These are phyloP conservation scores for Termitomyces titanicus DNA, from an alignment of 768 basidiomycete genomes.

Conservation along the genomic window DNA sequence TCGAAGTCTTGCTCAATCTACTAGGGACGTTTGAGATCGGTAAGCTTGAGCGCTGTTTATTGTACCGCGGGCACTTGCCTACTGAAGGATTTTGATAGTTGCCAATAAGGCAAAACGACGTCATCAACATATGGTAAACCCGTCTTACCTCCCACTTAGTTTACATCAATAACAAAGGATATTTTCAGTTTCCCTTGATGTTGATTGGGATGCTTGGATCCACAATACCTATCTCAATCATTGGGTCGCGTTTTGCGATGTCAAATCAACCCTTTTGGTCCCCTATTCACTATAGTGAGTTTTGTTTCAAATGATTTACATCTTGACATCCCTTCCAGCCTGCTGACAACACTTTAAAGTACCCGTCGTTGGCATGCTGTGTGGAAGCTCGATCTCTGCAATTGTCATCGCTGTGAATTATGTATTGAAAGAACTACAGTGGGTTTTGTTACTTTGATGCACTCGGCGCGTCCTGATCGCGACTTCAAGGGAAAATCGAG, in stretches of 20 bases:
- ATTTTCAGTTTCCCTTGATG: slow-evolving; percentile 59
- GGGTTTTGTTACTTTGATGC: slow-evolving; percentile 19
- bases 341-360: slow-evolving; percentile 36
- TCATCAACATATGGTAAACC: slow-evolving; percentile 67
- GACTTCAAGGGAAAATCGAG: slow-evolving; percentile 63
- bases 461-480: not conserved
- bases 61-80: not conserved
- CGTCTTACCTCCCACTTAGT: not conserved
- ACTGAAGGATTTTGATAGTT: slow-evolving; percentile 36
- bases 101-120: slow-evolving; percentile 76
- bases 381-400: slow-evolving; percentile 74
- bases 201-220: slow-evolving; percentile 69
- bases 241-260: slow-evolving; percentile 78
- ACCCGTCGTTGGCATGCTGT: slow-evolving; percentile 83
- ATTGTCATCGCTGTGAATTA: slow-evolving; percentile 68
- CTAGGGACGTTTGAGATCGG: slow-evolving; percentile 79
- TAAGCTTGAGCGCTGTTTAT: slow-evolving; percentile 26
- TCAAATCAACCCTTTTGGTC: slow-evolving; percentile 75
- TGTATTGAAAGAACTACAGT: slow-evolving; percentile 77
- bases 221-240: slow-evolving; percentile 74
- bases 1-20: slow-evolving; percentile 62
- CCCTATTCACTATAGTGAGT: slow-evolving; percentile 75
- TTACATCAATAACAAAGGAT: not conserved
- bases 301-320: too few relatives aligned
- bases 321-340: not conserved